Evolutionary conservation across 805 yeast genomes (phyloP).

Genomic region (Candida xyloterini): DNA sequence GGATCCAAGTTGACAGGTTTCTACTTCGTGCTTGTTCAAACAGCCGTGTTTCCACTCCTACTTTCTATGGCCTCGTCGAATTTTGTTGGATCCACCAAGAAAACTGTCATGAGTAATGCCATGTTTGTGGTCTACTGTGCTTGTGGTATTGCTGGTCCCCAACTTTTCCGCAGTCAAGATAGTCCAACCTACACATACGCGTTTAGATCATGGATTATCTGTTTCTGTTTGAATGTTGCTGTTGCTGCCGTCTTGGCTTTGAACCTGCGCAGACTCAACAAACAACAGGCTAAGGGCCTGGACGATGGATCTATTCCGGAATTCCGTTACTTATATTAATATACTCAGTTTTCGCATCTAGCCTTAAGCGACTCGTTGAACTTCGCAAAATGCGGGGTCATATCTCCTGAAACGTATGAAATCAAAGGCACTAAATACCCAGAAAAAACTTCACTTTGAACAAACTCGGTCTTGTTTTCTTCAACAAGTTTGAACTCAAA

Average conservation of each 20-base stretch:
- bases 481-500: not conserved
- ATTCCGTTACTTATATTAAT: conserved; percentile 22
- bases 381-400: not conserved
- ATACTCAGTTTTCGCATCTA: not conserved
- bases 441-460: not conserved
- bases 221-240: conserved; percentile 33
- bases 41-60: conserved; percentile 27
- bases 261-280: conserved; percentile 6
- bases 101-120: conserved; percentile 51
- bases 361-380: not conserved
- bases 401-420: not conserved
- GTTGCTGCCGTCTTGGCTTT: conserved; percentile 16
- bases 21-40: conserved; percentile 27
- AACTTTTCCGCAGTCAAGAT: conserved; percentile 53
- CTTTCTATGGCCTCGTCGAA: conserved; percentile 33
- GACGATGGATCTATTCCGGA: conserved; percentile 16
- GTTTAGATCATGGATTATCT: conserved; percentile 50
- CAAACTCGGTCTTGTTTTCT: not conserved
- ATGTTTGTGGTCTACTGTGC: conserved; percentile 60
- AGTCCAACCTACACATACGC: conserved; percentile 60
- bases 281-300: conserved; percentile 14
- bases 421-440: not conserved
- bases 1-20: conserved; percentile 33
- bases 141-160: conserved; percentile 70
- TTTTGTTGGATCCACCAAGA: conserved; percentile 66